Evolutionary conservation across 768 basidiomycete genomes (phyloP), one percentile per base, ranked within the genome.

Genomic region (Macrocybe gigantea): DNA sequence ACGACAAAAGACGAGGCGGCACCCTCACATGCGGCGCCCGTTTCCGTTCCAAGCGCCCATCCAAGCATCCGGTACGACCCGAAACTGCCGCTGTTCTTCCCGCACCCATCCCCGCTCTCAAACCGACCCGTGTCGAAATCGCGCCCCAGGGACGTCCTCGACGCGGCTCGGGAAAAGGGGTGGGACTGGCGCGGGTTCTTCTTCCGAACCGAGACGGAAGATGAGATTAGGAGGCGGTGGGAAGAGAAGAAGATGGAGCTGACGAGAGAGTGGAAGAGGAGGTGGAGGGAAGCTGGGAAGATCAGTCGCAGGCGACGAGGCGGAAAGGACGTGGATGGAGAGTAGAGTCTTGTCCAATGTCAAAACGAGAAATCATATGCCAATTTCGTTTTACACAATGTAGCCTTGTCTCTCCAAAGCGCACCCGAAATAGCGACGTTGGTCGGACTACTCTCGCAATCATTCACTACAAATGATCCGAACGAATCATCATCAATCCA

Each of bases 261-360:
- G 62, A 91, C 89, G 45, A 70, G 64, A 51, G 85, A 79, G 42
- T 91, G 89, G 88, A 89, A 88, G 67, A 78, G 79, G 58, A 65
- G 85, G 41, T 82, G 80, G 64, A 77, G 82, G 49, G 89, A 91
- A 58, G 89, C 87, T 10, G 75, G 78, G 41, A 88, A 88, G 64
- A 69, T 77, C 22, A 74, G 72, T 53, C 66, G 77, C 53, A 67
- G 83, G 50, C 74, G 78, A 54, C 74, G 67, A 15, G 76, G 72
- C 5, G 74, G 67, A 8, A 71, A 56, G 1, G 69, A 57, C 9
- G 67, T 55, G 5, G 67, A 61, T 41, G 56, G 38, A 15, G 59
- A 56, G 38, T 54, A 44, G 44, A 22, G 22, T 22, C 22, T 22
- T 22, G 22, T 22, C 22, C 1, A 22, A 22, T 22, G 22, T 32